phyloP scores from a whole-genome alignment of 2,329 filamentous ascomycete genomes.

The Diaporthe ilicicola region DNA sequence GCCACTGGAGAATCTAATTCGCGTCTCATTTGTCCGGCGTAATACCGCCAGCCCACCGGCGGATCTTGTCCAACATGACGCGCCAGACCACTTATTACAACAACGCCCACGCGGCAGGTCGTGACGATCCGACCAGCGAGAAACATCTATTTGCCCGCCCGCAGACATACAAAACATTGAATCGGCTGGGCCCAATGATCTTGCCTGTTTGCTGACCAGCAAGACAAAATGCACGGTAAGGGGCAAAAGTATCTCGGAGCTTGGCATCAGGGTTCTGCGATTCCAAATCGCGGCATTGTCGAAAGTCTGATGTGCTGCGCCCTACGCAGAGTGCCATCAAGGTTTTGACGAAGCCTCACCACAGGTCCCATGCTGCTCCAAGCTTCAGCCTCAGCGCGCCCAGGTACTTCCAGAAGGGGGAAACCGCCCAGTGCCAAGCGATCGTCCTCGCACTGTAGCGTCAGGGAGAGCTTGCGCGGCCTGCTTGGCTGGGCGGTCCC shows the following conservation, averaged over 20 bases:
- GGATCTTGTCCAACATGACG: not conserved
- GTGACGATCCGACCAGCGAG: not conserved
- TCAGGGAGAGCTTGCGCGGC: conserved; percentile 22
- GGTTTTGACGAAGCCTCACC: conserved; percentile 24
- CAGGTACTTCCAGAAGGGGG: conserved; percentile 7
- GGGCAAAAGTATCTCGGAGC: not conserved
- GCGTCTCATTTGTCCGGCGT: not conserved
- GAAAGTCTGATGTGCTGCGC: conserved; percentile 16
- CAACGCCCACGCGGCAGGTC: conserved; percentile 3
- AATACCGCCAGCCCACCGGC: not conserved
- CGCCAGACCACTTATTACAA: conserved; percentile 8
- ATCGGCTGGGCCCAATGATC: not conserved
- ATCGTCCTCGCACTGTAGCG: not conserved
- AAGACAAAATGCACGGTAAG: not conserved
- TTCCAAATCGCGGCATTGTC: conserved; percentile 24
- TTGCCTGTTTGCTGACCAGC: not conserved
- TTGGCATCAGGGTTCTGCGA: conserved; percentile 15
- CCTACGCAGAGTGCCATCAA: conserved; percentile 14
- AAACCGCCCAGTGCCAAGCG: not conserved
- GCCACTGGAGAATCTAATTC: not conserved
- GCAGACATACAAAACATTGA: conserved; percentile 1
- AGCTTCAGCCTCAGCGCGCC: conserved; percentile 22
- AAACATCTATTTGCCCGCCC: not conserved
- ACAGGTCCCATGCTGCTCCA: conserved; percentile 16
- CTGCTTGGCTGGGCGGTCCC: conserved; percentile 2